These are phyloP conservation scores for Naganishia vaughanmartiniae DNA, from an alignment of 768 basidiomycete species.

Conservation along the genomic window DNA sequence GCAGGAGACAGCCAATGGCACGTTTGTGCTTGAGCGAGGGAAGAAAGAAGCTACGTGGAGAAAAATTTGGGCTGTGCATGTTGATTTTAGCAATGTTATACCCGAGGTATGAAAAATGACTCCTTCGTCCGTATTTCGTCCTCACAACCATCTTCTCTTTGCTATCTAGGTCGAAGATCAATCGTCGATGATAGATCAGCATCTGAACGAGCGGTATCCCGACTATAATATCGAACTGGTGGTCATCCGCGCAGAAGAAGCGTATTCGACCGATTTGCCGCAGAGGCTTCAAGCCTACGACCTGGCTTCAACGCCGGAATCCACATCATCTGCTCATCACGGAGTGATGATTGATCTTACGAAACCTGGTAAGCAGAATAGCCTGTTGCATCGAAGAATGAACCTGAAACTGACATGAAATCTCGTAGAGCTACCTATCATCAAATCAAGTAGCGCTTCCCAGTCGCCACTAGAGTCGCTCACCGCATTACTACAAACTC, in stretches of 20 bases:
- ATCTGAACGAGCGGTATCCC: conserved; percentile 24
- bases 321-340: background rate
- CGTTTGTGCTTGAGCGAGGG: conserved; percentile 34
- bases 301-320: background rate
- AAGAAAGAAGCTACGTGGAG: conserved; percentile 39
- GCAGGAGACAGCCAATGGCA: conserved; percentile 7
- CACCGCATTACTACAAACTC: conserved; percentile 37
- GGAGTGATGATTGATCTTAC: conserved; percentile 35
- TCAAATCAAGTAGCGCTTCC: conserved; percentile 16
- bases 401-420: background rate
- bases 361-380: conserved; percentile 19
- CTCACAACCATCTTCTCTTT: too few species aligned
- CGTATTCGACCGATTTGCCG: conserved; percentile 37
- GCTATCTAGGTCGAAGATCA: conserved; percentile 34
- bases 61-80: conserved; percentile 44
- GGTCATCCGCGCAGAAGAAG: conserved; percentile 44
- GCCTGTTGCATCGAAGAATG: background rate
- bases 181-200: background rate
- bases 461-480: conserved; percentile 38
- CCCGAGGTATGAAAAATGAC: conserved; percentile 1
- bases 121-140: too few species aligned
- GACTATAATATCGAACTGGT: conserved; percentile 34
- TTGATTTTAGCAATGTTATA: conserved; percentile 43
- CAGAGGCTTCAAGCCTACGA: conserved; percentile 20
- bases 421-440: conserved; percentile 36